These are phyloP conservation scores for Catharanthus roseus DNA, from an alignment of 257 asterid species.

Conservation along the genomic window DNA sequence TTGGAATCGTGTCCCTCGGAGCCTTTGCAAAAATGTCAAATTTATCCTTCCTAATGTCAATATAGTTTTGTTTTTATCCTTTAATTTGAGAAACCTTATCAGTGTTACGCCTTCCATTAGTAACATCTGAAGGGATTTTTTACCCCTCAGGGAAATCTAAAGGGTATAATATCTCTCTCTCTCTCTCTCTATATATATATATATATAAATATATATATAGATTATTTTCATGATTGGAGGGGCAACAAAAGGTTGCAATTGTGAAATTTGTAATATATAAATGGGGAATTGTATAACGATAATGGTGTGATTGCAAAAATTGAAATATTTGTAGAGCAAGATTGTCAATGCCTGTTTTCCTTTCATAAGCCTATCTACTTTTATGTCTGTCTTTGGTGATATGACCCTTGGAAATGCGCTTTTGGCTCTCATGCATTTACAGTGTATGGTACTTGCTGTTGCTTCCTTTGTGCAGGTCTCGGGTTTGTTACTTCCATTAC, in stretches of 20 bases:
- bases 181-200: no score
- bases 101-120: background rate
- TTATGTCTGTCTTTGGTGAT: background rate
- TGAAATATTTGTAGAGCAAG: background rate
- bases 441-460: background rate
- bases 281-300: background rate
- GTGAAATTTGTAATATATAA: no score
- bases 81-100: background rate
- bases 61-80: background rate
- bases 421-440: slow-evolving; percentile 1
- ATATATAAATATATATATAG: no score
- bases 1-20: background rate
- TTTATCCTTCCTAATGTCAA: background rate
- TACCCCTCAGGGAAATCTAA: no score
- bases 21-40: background rate
- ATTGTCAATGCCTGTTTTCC: no score
- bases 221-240: background rate
- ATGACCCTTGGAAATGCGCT: background rate
- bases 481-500: slow-evolving; percentile 72
- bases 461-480: slow-evolving; percentile 42
- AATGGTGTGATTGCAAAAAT: background rate
- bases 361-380: background rate
- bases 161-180: no score
- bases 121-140: background rate
- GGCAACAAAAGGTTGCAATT: no score